A percentile compares a stretch with the other conserved stretches of the same genome.
These are phyloP conservation scores for Amanita thiersii DNA, from an alignment of 768 basidiomycete genomes.

Conservation along the genomic window DNA sequence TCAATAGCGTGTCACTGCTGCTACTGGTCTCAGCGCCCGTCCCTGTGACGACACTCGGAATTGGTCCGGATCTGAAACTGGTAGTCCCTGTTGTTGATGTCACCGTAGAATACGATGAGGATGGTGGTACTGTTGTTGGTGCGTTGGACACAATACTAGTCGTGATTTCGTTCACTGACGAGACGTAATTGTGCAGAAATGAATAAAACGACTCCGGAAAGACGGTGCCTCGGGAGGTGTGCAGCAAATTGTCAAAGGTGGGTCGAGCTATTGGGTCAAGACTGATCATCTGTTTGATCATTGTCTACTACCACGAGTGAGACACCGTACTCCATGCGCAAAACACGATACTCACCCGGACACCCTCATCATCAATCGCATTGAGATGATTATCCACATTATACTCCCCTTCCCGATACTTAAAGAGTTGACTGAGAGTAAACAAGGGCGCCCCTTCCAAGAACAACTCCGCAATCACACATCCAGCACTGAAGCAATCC, in stretches of 20 bases:
- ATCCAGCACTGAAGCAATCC: slow-evolving; percentile 95
- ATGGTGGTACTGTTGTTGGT: slow-evolving; percentile 30
- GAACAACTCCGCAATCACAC: slow-evolving; percentile 93
- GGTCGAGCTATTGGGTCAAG: slow-evolving; percentile 73
- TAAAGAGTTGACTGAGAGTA: slow-evolving; percentile 90
- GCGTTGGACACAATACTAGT: slow-evolving; percentile 20
- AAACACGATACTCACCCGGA: slow-evolving; percentile 51
- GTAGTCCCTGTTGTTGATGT: slow-evolving; percentile 24
- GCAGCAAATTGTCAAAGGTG: slow-evolving; percentile 72
- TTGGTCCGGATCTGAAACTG: slow-evolving; percentile 18
- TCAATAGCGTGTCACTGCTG: slow-evolving; percentile 50
- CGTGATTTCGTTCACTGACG: slow-evolving; percentile 67
- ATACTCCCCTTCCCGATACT: slow-evolving; percentile 83
- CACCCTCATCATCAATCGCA: slow-evolving; percentile 71
- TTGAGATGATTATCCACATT: slow-evolving; percentile 65
- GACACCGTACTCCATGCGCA: slow-evolving; percentile 8
- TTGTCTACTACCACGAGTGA: slow-evolving; percentile 43
- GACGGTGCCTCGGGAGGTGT: slow-evolving; percentile 65
- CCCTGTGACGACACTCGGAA: slow-evolving; percentile 16
- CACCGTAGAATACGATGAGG: slow-evolving; percentile 20
- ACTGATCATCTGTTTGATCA: slow-evolving; percentile 87
- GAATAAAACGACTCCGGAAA: slow-evolving; percentile 94
- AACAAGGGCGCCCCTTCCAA: slow-evolving; percentile 91
- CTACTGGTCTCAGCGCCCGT: slow-evolving; percentile 19
- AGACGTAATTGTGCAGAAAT: slow-evolving; percentile 86